These are phyloP conservation scores for Asterionellopsis glacialis DNA, from an alignment of 108 stramenopile species.

Conservation along the genomic window DNA sequence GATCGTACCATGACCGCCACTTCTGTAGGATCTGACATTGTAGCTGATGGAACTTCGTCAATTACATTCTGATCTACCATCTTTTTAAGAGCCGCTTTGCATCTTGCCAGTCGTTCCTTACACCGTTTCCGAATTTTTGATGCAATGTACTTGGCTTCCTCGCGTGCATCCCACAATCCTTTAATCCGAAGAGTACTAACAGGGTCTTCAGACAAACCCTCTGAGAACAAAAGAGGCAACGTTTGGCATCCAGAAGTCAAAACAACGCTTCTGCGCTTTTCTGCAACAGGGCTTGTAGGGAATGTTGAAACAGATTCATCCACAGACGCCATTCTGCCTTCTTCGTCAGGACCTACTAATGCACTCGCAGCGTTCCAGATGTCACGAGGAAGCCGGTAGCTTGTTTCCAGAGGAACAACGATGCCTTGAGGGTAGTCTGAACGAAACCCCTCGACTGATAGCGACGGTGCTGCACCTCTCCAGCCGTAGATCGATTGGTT, in stretches of 20 bases:
- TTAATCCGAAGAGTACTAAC: constrained; percentile 38
- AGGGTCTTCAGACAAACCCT: constrained; percentile 23
- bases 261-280: not conserved
- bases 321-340: not conserved
- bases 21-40: constrained; percentile 35
- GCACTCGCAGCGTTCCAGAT: constrained; percentile 41
- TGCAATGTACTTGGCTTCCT: constrained; percentile 54
- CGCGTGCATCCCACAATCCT: constrained; percentile 49
- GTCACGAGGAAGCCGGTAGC: constrained; percentile 44
- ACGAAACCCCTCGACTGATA: constrained; percentile 46
- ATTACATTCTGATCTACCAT: constrained; percentile 10
- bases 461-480: constrained; percentile 48
- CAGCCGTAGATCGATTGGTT: constrained; percentile 57
- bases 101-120: constrained; percentile 27
- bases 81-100: constrained; percentile 23
- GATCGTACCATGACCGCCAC: constrained; percentile 52
- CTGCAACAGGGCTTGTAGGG: not conserved
- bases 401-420: constrained; percentile 35
- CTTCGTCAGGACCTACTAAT: constrained; percentile 21
- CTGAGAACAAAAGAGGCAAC: constrained; percentile 23
- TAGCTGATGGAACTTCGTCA: not conserved
- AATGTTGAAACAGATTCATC: constrained; percentile 1
- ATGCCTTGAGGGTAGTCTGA: constrained; percentile 54
- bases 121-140: constrained; percentile 33
- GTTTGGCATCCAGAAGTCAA: not conserved